Conservation (phyloP, 306 rosid species). For the Prunus armeniaca region DNA sequence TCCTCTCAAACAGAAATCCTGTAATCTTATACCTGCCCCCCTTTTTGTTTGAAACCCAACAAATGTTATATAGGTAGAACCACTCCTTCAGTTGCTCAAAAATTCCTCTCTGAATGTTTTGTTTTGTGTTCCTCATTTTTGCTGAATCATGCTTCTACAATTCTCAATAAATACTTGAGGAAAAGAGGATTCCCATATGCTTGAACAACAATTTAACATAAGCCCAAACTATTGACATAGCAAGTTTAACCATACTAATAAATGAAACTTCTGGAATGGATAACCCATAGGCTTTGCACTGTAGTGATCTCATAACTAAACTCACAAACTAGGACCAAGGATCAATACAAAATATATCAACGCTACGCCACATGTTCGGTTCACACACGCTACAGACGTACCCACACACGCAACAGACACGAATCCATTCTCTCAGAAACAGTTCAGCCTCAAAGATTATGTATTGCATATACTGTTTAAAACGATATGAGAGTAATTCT, state of each 20-base stretch:
- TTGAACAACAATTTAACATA: not conserved
- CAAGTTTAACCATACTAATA: not conserved
- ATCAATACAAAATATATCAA: not conserved
- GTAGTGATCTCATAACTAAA: not conserved
- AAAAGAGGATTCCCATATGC: not conserved
- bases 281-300: not conserved
- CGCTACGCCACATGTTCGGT: not conserved
- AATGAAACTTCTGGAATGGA: not conserved
- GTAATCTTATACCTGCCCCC: not conserved
- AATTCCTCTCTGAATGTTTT: not conserved
- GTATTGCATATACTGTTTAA: not conserved
- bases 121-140: not conserved
- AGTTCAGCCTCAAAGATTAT: not conserved
- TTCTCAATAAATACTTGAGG: not conserved
- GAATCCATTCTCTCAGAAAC: not conserved
- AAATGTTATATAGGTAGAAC: not conserved
- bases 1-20: not conserved
- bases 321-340: not conserved
- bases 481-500: not conserved
- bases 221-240: not conserved
- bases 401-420: not conserved
- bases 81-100: not conserved
- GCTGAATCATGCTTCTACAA: not conserved
- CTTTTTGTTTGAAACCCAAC: not conserved
- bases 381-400: not conserved